Conservation (phyloP, 2,329 filamentous ascomycete genomes). For the Bipolaris sorokiniana region DNA sequence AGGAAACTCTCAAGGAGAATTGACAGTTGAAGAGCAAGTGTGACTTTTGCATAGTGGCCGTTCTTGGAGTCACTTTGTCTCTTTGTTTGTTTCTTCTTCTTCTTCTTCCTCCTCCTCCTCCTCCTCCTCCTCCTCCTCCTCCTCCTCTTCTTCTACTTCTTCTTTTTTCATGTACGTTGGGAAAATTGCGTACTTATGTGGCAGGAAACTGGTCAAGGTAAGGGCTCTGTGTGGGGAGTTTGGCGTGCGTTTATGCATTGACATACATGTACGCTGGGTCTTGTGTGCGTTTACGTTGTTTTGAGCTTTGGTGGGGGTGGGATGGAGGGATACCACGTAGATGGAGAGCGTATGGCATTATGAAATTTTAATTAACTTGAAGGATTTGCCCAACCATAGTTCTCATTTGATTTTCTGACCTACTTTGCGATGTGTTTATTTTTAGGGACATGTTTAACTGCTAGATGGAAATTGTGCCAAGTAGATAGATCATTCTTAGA, state of each 20-base stretch:
- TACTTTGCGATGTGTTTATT: no score
- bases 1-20: background rate
- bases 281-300: background rate
- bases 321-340: background rate
- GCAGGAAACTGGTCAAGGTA: background rate
- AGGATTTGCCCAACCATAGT: background rate
- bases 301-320: background rate
- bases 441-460: no score
- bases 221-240: background rate
- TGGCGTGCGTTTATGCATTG: background rate
- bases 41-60: constrained; percentile 11
- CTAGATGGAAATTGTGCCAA: no score
- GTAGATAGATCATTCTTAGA: no score
- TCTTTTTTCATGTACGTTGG: background rate
- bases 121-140: background rate
- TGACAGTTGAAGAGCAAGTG: background rate
- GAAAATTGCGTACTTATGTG: background rate
- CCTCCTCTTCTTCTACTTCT: background rate
- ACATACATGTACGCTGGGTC: background rate
- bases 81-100: background rate
- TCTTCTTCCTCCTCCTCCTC: no score
- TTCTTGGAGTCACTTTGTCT: constrained; percentile 3
- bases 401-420: no score
- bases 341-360: background rate
- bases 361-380: background rate